phyloP scores from a whole-genome alignment of 1,139 yeast genomes.

The Wickerhamomyces sp. region DNA sequence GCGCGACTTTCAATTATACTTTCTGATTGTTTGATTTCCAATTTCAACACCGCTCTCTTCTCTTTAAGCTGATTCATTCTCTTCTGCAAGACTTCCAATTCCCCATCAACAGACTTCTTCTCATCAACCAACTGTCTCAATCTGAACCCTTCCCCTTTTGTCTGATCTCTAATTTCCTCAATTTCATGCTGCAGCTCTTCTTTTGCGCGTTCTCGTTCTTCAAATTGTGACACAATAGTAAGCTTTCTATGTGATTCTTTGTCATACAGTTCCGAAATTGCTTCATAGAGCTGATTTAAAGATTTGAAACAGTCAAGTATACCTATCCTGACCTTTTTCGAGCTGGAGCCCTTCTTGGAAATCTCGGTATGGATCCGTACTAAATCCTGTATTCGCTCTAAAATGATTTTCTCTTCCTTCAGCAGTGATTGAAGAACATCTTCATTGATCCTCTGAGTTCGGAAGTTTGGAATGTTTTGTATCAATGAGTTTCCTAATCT shows the following conservation, averaged over 20 bases:
- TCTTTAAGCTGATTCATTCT: slow-evolving; percentile 32
- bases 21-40: slow-evolving; percentile 46
- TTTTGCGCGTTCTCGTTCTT: slow-evolving; percentile 42
- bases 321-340: slow-evolving; percentile 12
- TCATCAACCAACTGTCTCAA: slow-evolving; percentile 35
- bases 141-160: slow-evolving; percentile 42
- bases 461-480: neutral
- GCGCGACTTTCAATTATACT: slow-evolving; percentile 51
- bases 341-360: slow-evolving; percentile 17
- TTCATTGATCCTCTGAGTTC: slow-evolving; percentile 2
- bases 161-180: slow-evolving; percentile 35
- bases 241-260: slow-evolving; percentile 33
- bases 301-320: slow-evolving; percentile 15
- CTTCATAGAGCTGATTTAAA: slow-evolving; percentile 29
- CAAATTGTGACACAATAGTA: slow-evolving; percentile 32
- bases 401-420: slow-evolving; percentile 14
- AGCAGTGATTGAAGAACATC: slow-evolving; percentile 18
- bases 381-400: slow-evolving; percentile 13
- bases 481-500: neutral
- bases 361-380: slow-evolving; percentile 12
- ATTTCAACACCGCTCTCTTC: slow-evolving; percentile 33
- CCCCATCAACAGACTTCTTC: slow-evolving; percentile 36
- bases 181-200: slow-evolving; percentile 33
- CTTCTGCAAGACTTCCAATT: slow-evolving; percentile 38
- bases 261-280: slow-evolving; percentile 45